These are phyloP conservation scores for Rhazya stricta DNA, from an alignment of 257 asterid genomes.

Conservation along the genomic window DNA sequence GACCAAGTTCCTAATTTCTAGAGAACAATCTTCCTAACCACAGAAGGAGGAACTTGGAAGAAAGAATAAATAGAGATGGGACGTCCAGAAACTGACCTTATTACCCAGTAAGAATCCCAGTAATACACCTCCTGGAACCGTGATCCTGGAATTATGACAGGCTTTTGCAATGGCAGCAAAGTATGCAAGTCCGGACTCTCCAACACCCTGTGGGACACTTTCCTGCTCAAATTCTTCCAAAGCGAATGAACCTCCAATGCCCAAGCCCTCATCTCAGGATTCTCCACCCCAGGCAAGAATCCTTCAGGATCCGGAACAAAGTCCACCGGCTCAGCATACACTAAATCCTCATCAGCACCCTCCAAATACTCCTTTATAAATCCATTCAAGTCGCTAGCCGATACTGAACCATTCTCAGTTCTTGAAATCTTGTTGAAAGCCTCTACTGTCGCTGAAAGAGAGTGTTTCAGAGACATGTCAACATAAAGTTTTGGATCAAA, in stretches of 20 bases:
- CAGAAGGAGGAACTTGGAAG: neutral
- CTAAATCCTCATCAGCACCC: slow-evolving; percentile 52
- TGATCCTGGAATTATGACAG: slow-evolving; percentile 84
- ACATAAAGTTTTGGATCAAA: slow-evolving; percentile 79
- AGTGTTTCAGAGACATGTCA: slow-evolving; percentile 56
- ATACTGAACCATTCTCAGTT: slow-evolving; percentile 36
- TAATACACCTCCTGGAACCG: slow-evolving; percentile 85
- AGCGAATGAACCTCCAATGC: slow-evolving; percentile 69
- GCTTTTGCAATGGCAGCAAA: slow-evolving; percentile 61
- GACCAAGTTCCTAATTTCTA: too few relatives aligned
- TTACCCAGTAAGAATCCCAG: slow-evolving; percentile 95
- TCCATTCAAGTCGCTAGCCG: slow-evolving; percentile 24
- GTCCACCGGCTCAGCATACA: slow-evolving; percentile 49
- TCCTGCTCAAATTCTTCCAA: slow-evolving; percentile 81
- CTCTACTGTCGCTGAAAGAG: slow-evolving; percentile 32
- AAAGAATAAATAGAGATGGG: neutral
- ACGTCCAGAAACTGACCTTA: slow-evolving; percentile 41
- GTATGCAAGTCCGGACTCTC: slow-evolving; percentile 52
- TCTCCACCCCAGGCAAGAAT: slow-evolving; percentile 56
- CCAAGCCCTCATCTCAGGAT: slow-evolving; percentile 56
- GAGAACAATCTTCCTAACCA: neutral
- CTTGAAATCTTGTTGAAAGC: slow-evolving; percentile 40
- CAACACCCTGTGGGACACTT: slow-evolving; percentile 52
- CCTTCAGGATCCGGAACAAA: slow-evolving; percentile 49
- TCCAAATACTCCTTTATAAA: slow-evolving; percentile 40